Conservation (phyloP, 2,329 filamentous ascomycete genomes). For the Tolypocladium paradoxum region DNA sequence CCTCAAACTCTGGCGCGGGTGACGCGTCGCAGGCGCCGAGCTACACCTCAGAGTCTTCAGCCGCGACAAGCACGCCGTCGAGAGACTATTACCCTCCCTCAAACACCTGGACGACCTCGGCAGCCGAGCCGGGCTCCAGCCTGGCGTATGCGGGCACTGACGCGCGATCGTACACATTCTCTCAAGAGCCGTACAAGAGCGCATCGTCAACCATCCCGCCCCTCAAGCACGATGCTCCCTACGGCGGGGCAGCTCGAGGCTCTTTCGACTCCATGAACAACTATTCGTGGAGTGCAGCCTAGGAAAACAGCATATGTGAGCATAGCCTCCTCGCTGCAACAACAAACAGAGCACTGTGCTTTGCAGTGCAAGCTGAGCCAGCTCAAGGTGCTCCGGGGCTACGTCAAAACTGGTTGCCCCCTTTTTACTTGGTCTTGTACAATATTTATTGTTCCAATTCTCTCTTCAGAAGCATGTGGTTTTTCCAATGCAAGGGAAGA, state of each 20-base stretch:
- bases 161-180: constrained; percentile 37
- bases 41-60: constrained; percentile 19
- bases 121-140: constrained; percentile 33
- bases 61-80: constrained; percentile 16
- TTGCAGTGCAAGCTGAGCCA: neutral
- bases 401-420: neutral
- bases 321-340: neutral
- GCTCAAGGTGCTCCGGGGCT: neutral
- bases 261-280: constrained; percentile 41
- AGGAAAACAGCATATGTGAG: neutral
- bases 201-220: constrained; percentile 13
- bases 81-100: constrained; percentile 45
- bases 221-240: constrained; percentile 26
- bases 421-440: neutral
- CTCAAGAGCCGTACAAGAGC: constrained; percentile 36
- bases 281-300: constrained; percentile 47
- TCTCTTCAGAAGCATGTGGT: neutral
- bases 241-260: constrained; percentile 26
- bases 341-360: neutral
- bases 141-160: constrained; percentile 35
- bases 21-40: constrained; percentile 19
- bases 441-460: neutral
- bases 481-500: neutral
- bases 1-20: constrained; percentile 15
- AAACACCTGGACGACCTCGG: constrained; percentile 40